Conservation (phyloP, 371 early-diverging fungal species). For the Mortierella sp. region DNA sequence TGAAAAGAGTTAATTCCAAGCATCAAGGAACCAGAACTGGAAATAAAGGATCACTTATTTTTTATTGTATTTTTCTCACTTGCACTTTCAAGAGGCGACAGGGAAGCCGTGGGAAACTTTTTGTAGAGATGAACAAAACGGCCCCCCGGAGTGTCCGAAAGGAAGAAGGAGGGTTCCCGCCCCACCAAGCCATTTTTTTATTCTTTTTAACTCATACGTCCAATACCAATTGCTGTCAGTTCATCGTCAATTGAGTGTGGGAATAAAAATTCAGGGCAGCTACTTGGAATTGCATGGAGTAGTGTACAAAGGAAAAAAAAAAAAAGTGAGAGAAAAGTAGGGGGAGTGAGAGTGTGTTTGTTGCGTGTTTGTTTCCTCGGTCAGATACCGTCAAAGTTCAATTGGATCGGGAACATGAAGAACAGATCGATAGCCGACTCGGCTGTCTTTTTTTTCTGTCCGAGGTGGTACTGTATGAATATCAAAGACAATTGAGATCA, state of each 20-base stretch:
- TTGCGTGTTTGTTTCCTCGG: too few relatives aligned
- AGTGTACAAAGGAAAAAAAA: background rate
- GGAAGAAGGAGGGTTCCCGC: background rate
- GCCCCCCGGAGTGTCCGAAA: background rate
- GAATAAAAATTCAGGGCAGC: background rate
- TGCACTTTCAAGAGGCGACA: background rate
- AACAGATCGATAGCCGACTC: background rate
- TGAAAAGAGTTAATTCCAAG: background rate
- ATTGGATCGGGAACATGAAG: background rate
- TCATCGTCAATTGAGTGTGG: constrained; percentile 6
- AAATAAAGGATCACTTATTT: background rate
- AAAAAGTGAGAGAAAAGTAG: background rate
- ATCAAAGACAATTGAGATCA: background rate
- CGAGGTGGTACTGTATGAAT: background rate
- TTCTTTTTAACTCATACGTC: background rate
- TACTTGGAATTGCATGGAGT: background rate
- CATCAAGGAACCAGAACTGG: background rate
- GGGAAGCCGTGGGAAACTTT: constrained; percentile 10
- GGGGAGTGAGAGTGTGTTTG: too few relatives aligned
- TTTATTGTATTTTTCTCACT: too few relatives aligned
- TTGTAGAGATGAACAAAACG: background rate
- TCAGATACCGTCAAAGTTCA: background rate
- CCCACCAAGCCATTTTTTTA: background rate
- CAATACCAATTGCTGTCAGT: too few relatives aligned
- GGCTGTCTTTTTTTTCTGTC: background rate